These are phyloP conservation scores for Tolypocladium amazonense DNA, from an alignment of 2,329 filamentous ascomycete genomes.

Conservation along the genomic window DNA sequence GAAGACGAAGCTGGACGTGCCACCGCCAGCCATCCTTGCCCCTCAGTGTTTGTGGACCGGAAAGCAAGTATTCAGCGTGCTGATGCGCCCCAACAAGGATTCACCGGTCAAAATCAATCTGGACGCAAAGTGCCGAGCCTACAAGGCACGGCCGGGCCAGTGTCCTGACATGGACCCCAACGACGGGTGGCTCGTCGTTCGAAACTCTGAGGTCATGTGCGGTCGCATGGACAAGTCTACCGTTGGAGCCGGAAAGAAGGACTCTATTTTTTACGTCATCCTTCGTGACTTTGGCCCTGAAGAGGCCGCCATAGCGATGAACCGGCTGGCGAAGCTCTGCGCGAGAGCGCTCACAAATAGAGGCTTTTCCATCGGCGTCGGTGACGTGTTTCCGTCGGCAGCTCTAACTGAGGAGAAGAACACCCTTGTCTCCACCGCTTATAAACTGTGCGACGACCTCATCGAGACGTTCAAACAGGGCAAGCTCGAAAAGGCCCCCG, in stretches of 20 bases:
- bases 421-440: constrained; percentile 64
- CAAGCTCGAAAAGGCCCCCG: constrained; percentile 74
- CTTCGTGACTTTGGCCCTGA: constrained; percentile 90
- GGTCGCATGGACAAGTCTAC: constrained; percentile 97
- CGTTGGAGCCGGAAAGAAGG: constrained; percentile 94
- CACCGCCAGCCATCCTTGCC: constrained; percentile 76
- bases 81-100: constrained; percentile 81
- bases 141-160: constrained; percentile 46
- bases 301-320: constrained; percentile 85
- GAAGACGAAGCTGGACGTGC: constrained; percentile 68
- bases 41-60: constrained; percentile 88
- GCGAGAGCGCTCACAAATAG: constrained; percentile 80
- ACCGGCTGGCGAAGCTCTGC: constrained; percentile 80
- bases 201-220: constrained; percentile 96
- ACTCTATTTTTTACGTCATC: constrained; percentile 95
- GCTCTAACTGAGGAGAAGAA: constrained; percentile 64
- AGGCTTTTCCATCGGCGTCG: constrained; percentile 93
- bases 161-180: constrained; percentile 68
- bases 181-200: constrained; percentile 84
- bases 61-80: constrained; percentile 88
- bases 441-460: constrained; percentile 69
- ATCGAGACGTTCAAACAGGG: constrained; percentile 73
- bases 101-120: constrained; percentile 80
- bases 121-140: constrained; percentile 84
- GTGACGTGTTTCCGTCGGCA: constrained; percentile 79